These are phyloP conservation scores for Lactarius akahatsu DNA, from an alignment of 768 basidiomycete genomes.

Conservation along the genomic window DNA sequence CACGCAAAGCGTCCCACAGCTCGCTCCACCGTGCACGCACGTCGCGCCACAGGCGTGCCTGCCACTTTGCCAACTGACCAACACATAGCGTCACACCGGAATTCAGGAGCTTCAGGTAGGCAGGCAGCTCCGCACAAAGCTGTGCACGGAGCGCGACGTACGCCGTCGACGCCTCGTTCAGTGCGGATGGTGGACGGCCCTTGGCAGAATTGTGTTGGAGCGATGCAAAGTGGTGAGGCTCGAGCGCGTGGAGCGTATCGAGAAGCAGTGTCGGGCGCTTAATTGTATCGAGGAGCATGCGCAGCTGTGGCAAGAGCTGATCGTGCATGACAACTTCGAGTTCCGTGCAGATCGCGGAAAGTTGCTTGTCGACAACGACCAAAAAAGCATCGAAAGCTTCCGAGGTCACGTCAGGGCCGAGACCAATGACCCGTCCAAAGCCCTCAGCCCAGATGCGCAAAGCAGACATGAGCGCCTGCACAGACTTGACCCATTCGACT, in stretches of 20 bases:
- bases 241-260: conserved; percentile 66
- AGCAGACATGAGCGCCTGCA: conserved; percentile 10
- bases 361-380: conserved; percentile 50
- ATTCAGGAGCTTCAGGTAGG: conserved; percentile 57
- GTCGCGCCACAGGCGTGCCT: conserved; percentile 58
- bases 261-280: conserved; percentile 64
- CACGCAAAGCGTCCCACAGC: conserved; percentile 68
- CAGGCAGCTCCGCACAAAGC: conserved; percentile 67
- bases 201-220: conserved; percentile 64
- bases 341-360: conserved; percentile 52
- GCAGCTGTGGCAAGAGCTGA: conserved; percentile 56
- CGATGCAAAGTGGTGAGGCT: conserved; percentile 68
- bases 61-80: conserved; percentile 52
- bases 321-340: conserved; percentile 55
- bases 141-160: conserved; percentile 77
- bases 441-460: conserved; percentile 26
- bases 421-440: conserved; percentile 31
- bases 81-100: conserved; percentile 57
- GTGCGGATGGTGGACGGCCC: conserved; percentile 62
- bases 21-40: conserved; percentile 68
- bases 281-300: conserved; percentile 56
- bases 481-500: conserved; percentile 25
- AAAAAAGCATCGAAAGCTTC: conserved; percentile 47
- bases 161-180: conserved; percentile 71
- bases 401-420: conserved; percentile 30